These are phyloP conservation scores for Trichoderma sp. DNA, from an alignment of 2,329 filamentous ascomycete species.

Conservation along the genomic window DNA sequence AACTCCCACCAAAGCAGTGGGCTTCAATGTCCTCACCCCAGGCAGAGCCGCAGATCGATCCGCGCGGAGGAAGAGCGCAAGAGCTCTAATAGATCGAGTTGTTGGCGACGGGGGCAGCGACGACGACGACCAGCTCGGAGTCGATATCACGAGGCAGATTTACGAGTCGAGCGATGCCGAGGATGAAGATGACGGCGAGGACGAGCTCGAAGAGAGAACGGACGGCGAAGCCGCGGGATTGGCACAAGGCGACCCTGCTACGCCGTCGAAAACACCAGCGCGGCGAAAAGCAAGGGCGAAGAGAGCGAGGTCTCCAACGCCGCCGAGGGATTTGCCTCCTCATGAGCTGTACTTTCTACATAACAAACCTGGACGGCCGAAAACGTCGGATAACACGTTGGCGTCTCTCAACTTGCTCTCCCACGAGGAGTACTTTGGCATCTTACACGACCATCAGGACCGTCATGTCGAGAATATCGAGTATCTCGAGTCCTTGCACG, in stretches of 20 bases:
- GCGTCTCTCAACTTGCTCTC: slow-evolving; percentile 75
- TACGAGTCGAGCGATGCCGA: slow-evolving; percentile 71
- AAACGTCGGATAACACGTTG: slow-evolving; percentile 86
- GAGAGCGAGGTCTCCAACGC: slow-evolving; percentile 68
- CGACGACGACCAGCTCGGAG: slow-evolving; percentile 55
- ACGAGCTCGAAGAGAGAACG: slow-evolving; percentile 48
- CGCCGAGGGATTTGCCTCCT: slow-evolving; percentile 78
- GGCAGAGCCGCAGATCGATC: slow-evolving; percentile 79
- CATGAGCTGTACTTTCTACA: slow-evolving; percentile 95
- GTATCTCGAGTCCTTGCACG: slow-evolving; percentile 74
- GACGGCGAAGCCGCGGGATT: slow-evolving; percentile 32
- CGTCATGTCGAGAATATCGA: slow-evolving; percentile 71
- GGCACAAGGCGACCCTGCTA: slow-evolving; percentile 45
- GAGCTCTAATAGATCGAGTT: slow-evolving; percentile 73
- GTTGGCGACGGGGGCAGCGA: slow-evolving; percentile 67
- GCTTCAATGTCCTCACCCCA: slow-evolving; percentile 57
- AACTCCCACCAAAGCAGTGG: slow-evolving; percentile 46
- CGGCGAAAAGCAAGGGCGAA: slow-evolving; percentile 34
- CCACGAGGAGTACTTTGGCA: slow-evolving; percentile 86
- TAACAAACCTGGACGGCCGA: slow-evolving; percentile 77
- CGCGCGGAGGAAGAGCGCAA: slow-evolving; percentile 81
- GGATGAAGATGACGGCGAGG: slow-evolving; percentile 70
- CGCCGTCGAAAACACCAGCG: slow-evolving; percentile 49
- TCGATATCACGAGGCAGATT: slow-evolving; percentile 32
- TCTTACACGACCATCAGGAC: slow-evolving; percentile 65